phyloP scores from a whole-genome alignment of 2,329 filamentous ascomycete species.

The Diatrype stigma region DNA sequence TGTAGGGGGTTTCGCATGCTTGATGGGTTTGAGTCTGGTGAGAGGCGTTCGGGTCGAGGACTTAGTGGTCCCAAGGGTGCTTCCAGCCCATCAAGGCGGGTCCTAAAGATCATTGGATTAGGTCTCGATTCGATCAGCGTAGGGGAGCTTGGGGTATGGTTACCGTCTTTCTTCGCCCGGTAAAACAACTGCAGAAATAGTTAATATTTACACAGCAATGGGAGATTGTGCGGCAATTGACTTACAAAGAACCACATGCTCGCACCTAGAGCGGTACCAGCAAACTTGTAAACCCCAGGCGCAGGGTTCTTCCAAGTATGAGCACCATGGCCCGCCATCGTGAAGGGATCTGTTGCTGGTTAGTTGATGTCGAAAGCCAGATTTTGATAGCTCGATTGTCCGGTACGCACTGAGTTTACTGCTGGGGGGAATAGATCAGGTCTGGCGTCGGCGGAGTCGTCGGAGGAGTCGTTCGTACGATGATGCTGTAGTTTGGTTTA shows the following conservation, averaged over 20 bases:
- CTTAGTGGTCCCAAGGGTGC: conserved; percentile 93
- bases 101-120: conserved; percentile 35
- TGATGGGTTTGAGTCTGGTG: not conserved
- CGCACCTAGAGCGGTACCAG: conserved; percentile 81
- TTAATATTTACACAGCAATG: conserved; percentile 9
- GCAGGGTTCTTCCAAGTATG: conserved; percentile 40
- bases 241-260: conserved; percentile 99
- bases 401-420: too few relatives aligned
- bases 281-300: conserved; percentile 70
- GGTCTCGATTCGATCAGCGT: conserved; percentile 7
- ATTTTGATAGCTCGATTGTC: too few relatives aligned
- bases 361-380: not conserved
- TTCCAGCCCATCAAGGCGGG: conserved; percentile 86
- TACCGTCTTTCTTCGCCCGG: conserved; percentile 91
- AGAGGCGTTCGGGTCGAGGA: conserved; percentile 1
- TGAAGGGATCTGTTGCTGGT: conserved; percentile 14
- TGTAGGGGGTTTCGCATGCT: conserved; percentile 4
- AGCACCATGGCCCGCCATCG: conserved; percentile 29
- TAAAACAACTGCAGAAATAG: conserved; percentile 75
- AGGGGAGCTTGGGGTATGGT: conserved; percentile 14
- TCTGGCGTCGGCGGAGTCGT: too few relatives aligned
- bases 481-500: too few relatives aligned
- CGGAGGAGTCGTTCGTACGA: too few relatives aligned
- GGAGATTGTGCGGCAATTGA: conserved; percentile 12
- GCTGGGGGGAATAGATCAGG: too few relatives aligned